A percentile compares a stretch with the other conserved stretches of the same genome.
Conservation (phyloP, 805 yeast species). For the Kockiozyma suomiensis region DNA sequence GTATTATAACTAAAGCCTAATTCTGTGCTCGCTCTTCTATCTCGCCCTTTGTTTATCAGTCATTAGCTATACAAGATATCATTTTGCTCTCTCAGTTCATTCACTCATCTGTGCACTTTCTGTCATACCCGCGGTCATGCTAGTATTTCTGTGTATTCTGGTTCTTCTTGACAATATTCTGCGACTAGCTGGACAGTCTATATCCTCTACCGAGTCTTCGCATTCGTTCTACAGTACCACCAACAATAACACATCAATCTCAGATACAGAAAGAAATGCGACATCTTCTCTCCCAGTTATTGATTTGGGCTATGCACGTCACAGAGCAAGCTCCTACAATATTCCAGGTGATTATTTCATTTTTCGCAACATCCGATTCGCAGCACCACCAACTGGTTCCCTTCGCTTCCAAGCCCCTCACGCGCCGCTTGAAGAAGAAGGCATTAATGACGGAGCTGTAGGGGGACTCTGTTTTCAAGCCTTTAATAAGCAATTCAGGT, state of each 20-base stretch:
- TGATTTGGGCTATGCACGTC: constrained; percentile 25
- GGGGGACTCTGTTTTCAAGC: constrained; percentile 26
- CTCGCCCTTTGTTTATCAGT: too few species aligned
- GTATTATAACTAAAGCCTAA: too few species aligned
- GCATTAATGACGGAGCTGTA: constrained; percentile 16
- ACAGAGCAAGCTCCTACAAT: constrained; percentile 22
- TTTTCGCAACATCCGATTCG: constrained; percentile 26
- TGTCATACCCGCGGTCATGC: too few species aligned
- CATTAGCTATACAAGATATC: too few species aligned
- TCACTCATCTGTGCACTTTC: too few species aligned
- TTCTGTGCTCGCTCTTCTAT: too few species aligned
- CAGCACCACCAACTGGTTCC: constrained; percentile 26
- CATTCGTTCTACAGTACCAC: neutral
- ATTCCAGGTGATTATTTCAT: constrained; percentile 13
- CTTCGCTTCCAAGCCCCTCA: constrained; percentile 28
- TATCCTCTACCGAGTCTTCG: too few species aligned
- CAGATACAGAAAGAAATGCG: neutral
- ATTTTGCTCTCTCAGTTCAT: too few species aligned
- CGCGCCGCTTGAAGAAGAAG: constrained; percentile 14
- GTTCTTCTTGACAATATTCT: too few species aligned
- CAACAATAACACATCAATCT: neutral
- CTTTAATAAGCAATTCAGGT: constrained; percentile 2
- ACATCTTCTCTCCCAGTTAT: constrained; percentile 9
- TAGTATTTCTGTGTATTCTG: too few species aligned
- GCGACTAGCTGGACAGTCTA: too few species aligned